Evolutionary conservation across 176 grass and related monocot genomes (phyloP), one percentile per base, ranked within the genome.

Genomic region (Chrysopogon serrulatus): DNA sequence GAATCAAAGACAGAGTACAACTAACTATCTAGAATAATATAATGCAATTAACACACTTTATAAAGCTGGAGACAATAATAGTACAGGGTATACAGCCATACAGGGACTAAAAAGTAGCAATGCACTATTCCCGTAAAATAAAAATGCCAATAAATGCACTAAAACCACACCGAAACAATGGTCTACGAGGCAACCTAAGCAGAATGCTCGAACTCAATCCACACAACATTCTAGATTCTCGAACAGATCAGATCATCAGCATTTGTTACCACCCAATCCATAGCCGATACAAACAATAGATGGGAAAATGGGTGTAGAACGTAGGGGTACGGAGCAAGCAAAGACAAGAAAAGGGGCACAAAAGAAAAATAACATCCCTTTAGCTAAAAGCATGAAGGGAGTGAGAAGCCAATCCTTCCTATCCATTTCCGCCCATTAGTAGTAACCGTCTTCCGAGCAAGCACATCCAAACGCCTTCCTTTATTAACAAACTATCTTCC

Each of bases 401-500:
- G 5, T 62, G 37, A 51, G 19, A 72, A 47, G 1, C 37, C n/a
- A 51, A 79, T 45, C 56, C 41, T 80, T 62, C 56, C 42, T 19
- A 71, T 56, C 16, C 77, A 79, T 78, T 78, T 71, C 13, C 49
- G 44, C 49, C 19, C 39, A 67, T 37, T 62, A 48, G 40, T 36
- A 73, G 36, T 59, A 41, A 80, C 77, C 24, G 57, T 43, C 48
- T 71, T 64, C 64, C 60, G 18, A 62, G 32, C 73, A 71, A 73
- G 35, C 39, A 27, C 44, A 59, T 80, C 45, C 35, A 74, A 73
- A 75, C 27, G 10, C 13, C 8, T 49, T 67, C 34, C 57, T 80
- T 68, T 79, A 35, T 47, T 33, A 73, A 74, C 37, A 68, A 88
- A 51, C 28, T 51, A 78, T 48, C 74, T 73, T 79, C 19, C 36